Conservation (phyloP, 2,329 filamentous ascomycete species). For the Paraphaeosphaeria minitans region DNA sequence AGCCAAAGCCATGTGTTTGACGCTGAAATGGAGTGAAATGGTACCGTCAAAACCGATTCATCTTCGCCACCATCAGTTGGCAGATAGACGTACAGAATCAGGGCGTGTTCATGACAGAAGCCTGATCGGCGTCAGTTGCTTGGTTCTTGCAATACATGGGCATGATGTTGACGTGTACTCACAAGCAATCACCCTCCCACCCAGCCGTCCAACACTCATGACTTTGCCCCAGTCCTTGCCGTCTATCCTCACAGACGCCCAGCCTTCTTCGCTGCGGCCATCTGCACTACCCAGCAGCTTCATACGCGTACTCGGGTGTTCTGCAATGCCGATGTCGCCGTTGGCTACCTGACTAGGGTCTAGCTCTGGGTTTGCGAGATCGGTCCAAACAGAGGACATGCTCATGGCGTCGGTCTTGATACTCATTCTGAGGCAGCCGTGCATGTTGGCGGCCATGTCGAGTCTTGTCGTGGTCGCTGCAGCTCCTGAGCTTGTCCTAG, state of each 20-base stretch:
- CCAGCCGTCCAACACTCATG: conserved; percentile 87
- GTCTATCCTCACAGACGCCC: conserved; percentile 90
- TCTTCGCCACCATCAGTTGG: conserved; percentile 71
- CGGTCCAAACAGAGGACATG: conserved; percentile 85
- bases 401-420: conserved; percentile 83
- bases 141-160: conserved; percentile 8
- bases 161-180: conserved; percentile 34
- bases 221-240: conserved; percentile 93
- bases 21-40: conserved; percentile 16
- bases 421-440: conserved; percentile 79
- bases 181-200: conserved; percentile 92
- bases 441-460: conserved; percentile 92
- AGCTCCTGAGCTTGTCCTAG: conserved; percentile 44
- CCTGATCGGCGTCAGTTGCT: conserved; percentile 43
- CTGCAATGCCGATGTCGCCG: conserved; percentile 68
- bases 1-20: conserved; percentile 11
- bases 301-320: conserved; percentile 83
- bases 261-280: conserved; percentile 76
- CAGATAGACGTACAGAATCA: conserved; percentile 84
- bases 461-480: conserved; percentile 60
- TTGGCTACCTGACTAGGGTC: conserved; percentile 75
- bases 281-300: conserved; percentile 60
- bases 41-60: conserved; percentile 76
- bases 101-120: conserved; percentile 77
- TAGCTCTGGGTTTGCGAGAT: conserved; percentile 83